phyloP scores from a whole-genome alignment of 495 filamentous ascomycete genomes.

The Neurospora sp. region DNA sequence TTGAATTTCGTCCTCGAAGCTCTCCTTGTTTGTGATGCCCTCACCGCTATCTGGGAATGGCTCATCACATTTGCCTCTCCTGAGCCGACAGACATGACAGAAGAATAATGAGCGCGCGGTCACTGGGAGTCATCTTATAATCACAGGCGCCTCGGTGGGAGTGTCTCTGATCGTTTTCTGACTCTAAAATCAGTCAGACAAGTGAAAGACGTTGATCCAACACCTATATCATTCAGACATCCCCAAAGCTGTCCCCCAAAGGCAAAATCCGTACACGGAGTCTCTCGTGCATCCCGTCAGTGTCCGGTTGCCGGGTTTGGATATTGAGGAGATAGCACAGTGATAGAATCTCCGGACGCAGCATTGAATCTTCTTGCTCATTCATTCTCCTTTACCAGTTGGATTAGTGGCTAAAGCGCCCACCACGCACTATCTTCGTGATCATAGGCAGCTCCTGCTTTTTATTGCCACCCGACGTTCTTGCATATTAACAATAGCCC shows the following conservation, averaged over 20 bases:
- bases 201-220: too few species aligned
- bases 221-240: too few species aligned
- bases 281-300: too few species aligned
- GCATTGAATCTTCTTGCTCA: neutral
- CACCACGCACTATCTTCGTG: neutral
- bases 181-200: too few species aligned
- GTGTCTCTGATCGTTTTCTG: too few species aligned
- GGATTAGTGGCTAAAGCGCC: neutral
- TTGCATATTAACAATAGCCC: neutral
- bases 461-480: neutral
- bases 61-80: neutral
- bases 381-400: neutral
- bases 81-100: neutral
- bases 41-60: neutral
- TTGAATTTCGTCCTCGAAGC: neutral
- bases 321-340: neutral
- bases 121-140: too few species aligned
- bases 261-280: too few species aligned
- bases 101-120: too few species aligned
- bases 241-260: too few species aligned
- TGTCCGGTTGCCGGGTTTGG: too few species aligned
- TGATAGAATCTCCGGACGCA: neutral
- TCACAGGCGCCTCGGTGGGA: too few species aligned
- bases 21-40: neutral
- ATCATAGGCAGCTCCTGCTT: neutral